Evolutionary conservation across 768 basidiomycete species (phyloP).

Genomic region (Xerocomellus intermedius): DNA sequence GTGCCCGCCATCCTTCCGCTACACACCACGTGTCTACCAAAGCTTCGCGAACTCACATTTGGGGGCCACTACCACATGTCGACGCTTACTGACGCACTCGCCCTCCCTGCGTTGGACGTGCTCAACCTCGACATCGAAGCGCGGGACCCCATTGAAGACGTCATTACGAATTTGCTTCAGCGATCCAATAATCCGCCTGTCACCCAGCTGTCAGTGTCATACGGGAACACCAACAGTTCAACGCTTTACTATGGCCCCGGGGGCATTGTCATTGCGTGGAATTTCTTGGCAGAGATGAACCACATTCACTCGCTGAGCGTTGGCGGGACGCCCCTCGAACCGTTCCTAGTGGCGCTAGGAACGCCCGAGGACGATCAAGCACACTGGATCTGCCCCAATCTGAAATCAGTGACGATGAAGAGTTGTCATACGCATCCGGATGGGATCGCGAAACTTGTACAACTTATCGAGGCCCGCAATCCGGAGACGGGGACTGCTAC

Average conservation of each 20-base stretch:
- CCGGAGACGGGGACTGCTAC: constrained; percentile 42
- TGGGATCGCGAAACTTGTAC: constrained; percentile 64
- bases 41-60: constrained; percentile 54
- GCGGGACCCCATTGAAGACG: constrained; percentile 73
- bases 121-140: constrained; percentile 70
- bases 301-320: constrained; percentile 59
- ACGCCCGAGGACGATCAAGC: constrained; percentile 57
- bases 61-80: constrained; percentile 68
- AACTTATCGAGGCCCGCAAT: constrained; percentile 70
- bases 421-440: constrained; percentile 65
- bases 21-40: constrained; percentile 47
- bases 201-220: constrained; percentile 60
- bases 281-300: constrained; percentile 57
- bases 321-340: constrained; percentile 65
- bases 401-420: constrained; percentile 59
- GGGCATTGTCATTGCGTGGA: constrained; percentile 63
- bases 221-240: constrained; percentile 40
- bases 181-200: constrained; percentile 61
- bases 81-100: constrained; percentile 58
- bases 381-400: constrained; percentile 63
- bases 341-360: constrained; percentile 55
- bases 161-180: constrained; percentile 56
- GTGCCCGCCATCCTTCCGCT: constrained; percentile 64
- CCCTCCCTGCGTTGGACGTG: constrained; percentile 54
- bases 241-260: constrained; percentile 59